Conservation (phyloP, 179 eudicot genomes). For the Monotropa hypopitys region DNA sequence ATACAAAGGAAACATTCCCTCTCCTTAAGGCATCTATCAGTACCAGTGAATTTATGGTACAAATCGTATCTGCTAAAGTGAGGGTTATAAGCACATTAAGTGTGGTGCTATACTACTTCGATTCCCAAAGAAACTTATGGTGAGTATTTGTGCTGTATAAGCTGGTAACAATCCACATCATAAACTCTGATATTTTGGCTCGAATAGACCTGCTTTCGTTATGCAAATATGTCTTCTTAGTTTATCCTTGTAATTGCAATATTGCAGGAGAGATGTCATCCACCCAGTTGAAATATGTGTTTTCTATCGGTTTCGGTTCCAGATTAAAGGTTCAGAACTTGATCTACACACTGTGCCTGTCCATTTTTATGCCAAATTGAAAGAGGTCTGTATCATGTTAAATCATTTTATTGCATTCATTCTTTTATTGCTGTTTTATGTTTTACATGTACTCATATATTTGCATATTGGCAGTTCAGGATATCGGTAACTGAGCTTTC, state of each 20-base stretch:
- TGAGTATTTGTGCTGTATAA: conserved; percentile 16
- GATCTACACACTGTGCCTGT: conserved; percentile 27
- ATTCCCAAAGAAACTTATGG: conserved; percentile 56
- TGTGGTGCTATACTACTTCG: conserved; percentile 45
- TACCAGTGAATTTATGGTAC: conserved; percentile 44
- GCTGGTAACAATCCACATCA: background rate
- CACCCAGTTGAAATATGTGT: conserved; percentile 55
- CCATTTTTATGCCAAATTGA: conserved; percentile 47
- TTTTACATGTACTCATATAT: background rate
- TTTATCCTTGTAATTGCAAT: conserved; percentile 7
- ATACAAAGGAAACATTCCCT: conserved; percentile 51
- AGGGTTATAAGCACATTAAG: conserved; percentile 63
- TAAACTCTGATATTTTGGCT: conserved; percentile 4
- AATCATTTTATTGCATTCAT: background rate
- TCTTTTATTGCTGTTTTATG: background rate
- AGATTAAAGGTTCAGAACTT: conserved; percentile 28
- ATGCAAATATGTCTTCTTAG: background rate
- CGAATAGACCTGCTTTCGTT: background rate
- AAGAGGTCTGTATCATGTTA: conserved; percentile 46
- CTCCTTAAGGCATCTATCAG: conserved; percentile 58
- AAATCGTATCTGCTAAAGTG: conserved; percentile 44
- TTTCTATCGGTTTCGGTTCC: conserved; percentile 44
- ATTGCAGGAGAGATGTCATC: conserved; percentile 68
- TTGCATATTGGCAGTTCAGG: conserved; percentile 43
- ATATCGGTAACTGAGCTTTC: conserved; percentile 62